Percentiles rank a stretch among this genome's conserved stretches.
phyloP scores from a whole-genome alignment of 139 green algal species.

The Limnomonas spitsbergensis region DNA sequence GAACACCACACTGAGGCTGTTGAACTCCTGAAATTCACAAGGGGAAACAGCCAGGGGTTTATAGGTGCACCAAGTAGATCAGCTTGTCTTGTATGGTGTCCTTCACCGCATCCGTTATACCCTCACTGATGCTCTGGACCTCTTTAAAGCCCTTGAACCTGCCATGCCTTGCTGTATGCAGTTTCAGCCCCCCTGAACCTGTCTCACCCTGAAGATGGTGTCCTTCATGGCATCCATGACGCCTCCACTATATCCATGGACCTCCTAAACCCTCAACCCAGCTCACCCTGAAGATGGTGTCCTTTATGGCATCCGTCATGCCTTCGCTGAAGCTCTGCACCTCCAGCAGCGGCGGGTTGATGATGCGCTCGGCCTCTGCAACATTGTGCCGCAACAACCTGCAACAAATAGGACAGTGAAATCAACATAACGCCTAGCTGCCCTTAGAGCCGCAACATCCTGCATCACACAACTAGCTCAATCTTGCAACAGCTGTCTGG shows the following conservation, averaged over 20 bases:
- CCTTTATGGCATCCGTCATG: constrained; percentile 45
- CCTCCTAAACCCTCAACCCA: too few relatives aligned
- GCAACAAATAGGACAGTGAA: background rate
- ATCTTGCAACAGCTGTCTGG: too few relatives aligned
- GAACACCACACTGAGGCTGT: constrained; percentile 25
- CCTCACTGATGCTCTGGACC: too few relatives aligned
- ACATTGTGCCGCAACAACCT: constrained; percentile 73
- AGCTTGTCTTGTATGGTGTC: too few relatives aligned
- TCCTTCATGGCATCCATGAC: too few relatives aligned
- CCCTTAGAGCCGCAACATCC: background rate
- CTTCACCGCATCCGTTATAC: too few relatives aligned
- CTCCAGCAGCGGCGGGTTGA: constrained; percentile 69
- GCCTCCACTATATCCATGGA: too few relatives aligned
- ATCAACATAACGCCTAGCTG: background rate
- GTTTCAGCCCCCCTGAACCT: too few relatives aligned
- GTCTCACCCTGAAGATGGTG: constrained; percentile 65
- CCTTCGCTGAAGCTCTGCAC: constrained; percentile 77
- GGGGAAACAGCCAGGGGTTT: background rate
- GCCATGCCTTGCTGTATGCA: too few relatives aligned
- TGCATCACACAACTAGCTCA: background rate
- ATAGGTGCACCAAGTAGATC: background rate
- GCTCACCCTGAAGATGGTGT: constrained; percentile 74
- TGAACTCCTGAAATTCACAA: constrained; percentile 22
- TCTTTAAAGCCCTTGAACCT: too few relatives aligned
- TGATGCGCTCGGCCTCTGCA: constrained; percentile 51